Evolutionary conservation across 2,329 filamentous ascomycete genomes (phyloP).

Genomic region (Trichoderma semiorbis): DNA sequence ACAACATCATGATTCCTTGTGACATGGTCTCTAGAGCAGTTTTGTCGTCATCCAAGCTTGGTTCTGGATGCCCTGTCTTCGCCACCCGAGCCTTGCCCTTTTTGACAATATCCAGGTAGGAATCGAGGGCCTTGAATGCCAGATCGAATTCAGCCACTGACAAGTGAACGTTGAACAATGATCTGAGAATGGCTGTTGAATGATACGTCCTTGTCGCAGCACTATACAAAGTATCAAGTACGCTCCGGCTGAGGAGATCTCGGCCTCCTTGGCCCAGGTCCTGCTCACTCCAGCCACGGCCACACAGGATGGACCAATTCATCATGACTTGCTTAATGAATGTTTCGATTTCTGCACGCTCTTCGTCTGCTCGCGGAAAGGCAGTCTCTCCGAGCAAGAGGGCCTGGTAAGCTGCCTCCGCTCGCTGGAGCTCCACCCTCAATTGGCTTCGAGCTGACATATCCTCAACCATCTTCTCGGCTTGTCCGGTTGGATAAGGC

Average conservation of each 20-base stretch:
- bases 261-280: slow-evolving; percentile 82
- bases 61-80: slow-evolving; percentile 69
- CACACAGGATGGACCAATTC: slow-evolving; percentile 83
- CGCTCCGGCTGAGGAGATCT: slow-evolving; percentile 67
- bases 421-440: slow-evolving; percentile 71
- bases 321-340: slow-evolving; percentile 76
- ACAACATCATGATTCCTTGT: slow-evolving; percentile 75
- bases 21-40: slow-evolving; percentile 74
- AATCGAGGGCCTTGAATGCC: slow-evolving; percentile 85
- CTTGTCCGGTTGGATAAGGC: slow-evolving; percentile 53
- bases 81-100: slow-evolving; percentile 80
- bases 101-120: slow-evolving; percentile 84
- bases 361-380: slow-evolving; percentile 81
- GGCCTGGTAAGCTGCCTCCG: slow-evolving; percentile 76
- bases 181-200: slow-evolving; percentile 81
- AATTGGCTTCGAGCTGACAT: slow-evolving; percentile 61
- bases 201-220: slow-evolving; percentile 93
- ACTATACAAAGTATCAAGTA: slow-evolving; percentile 85
- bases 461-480: slow-evolving; percentile 41
- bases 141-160: slow-evolving; percentile 88
- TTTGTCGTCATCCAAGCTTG: slow-evolving; percentile 73
- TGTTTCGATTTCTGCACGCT: slow-evolving; percentile 73
- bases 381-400: slow-evolving; percentile 72
- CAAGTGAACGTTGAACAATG: slow-evolving; percentile 84
- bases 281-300: slow-evolving; percentile 72